phyloP scores from a whole-genome alignment of 169 alveolate species.

The Plasmodium fragile region DNA sequence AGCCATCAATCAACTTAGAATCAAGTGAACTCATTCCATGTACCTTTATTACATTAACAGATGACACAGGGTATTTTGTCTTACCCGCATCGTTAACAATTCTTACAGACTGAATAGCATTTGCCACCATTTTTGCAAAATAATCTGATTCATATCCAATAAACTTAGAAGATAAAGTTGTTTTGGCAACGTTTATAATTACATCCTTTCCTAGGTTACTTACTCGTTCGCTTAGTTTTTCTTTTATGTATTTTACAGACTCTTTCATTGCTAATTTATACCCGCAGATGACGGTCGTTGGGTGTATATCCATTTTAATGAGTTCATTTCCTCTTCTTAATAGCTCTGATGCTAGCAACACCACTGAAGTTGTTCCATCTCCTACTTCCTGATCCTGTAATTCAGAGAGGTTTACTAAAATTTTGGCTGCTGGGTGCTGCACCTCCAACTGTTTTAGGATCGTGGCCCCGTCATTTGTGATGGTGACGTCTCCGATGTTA shows the following conservation, averaged over 20 bases:
- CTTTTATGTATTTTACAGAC: conserved; percentile 95
- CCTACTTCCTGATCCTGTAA: conserved; percentile 98
- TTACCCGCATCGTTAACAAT: conserved; percentile 88
- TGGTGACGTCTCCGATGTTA: conserved; percentile 99
- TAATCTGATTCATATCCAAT: conserved; percentile 95
- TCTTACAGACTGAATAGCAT: conserved; percentile 95
- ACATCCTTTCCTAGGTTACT: conserved; percentile 91
- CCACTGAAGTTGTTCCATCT: conserved; percentile 99
- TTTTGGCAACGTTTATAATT: conserved; percentile 94
- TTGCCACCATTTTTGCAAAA: conserved; percentile 95
- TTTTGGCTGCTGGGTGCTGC: conserved; percentile 99
- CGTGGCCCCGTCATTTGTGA: conserved; percentile 99
- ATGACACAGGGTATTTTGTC: conserved; percentile 96
- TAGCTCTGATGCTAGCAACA: conserved; percentile 98
- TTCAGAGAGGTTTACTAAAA: conserved; percentile 96
- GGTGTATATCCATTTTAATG: conserved; percentile 97
- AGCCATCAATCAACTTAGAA: conserved; percentile 93
- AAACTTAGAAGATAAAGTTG: conserved; percentile 96
- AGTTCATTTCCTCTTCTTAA: conserved; percentile 97
- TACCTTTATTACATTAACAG: conserved; percentile 94
- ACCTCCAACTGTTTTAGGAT: conserved; percentile 97
- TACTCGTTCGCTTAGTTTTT: conserved; percentile 89
- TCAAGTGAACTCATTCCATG: conserved; percentile 97
- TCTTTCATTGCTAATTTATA: conserved; percentile 95
- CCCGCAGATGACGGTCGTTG: conserved; percentile 97